phyloP scores from a whole-genome alignment of 192 early-diverging fungal species.

The Pilaira anomala region DNA sequence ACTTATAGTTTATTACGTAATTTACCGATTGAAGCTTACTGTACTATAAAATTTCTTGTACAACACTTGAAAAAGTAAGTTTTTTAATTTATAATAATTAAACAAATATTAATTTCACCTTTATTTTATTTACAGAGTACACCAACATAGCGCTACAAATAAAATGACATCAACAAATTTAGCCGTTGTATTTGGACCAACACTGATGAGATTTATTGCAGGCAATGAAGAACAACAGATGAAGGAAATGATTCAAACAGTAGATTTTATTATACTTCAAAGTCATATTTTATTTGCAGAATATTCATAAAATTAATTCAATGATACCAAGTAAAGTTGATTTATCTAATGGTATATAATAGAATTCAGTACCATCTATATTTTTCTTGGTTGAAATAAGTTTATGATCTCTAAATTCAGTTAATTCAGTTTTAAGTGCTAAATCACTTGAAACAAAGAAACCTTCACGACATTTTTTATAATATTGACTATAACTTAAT shows the following conservation, averaged over 20 bases:
- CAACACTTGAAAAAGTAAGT: constrained; percentile 55
- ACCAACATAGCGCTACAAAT: constrained; percentile 49
- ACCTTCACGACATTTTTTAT: constrained; percentile 69
- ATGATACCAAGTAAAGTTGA: constrained; percentile 63
- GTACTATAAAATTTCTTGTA: constrained; percentile 62
- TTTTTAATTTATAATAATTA: not conserved
- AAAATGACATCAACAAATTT: constrained; percentile 90
- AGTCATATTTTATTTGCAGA: constrained; percentile 29
- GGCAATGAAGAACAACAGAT: constrained; percentile 65
- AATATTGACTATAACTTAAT: constrained; percentile 67
- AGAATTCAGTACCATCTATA: constrained; percentile 61
- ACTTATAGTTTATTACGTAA: constrained; percentile 23
- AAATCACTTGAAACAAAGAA: constrained; percentile 82
- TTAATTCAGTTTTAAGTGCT: constrained; percentile 86
- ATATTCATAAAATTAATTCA: constrained; percentile 52
- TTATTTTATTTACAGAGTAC: not conserved
- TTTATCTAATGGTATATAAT: constrained; percentile 72
- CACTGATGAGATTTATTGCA: constrained; percentile 62
- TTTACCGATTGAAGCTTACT: constrained; percentile 57
- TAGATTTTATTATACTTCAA: constrained; percentile 68
- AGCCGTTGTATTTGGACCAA: constrained; percentile 91
- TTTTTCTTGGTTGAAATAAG: constrained; percentile 68
- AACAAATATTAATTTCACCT: not conserved
- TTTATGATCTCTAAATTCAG: constrained; percentile 90
- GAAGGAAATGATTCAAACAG: constrained; percentile 61